Conservation (phyloP, 2,329 filamentous ascomycete genomes). For the Venturia asperata region DNA sequence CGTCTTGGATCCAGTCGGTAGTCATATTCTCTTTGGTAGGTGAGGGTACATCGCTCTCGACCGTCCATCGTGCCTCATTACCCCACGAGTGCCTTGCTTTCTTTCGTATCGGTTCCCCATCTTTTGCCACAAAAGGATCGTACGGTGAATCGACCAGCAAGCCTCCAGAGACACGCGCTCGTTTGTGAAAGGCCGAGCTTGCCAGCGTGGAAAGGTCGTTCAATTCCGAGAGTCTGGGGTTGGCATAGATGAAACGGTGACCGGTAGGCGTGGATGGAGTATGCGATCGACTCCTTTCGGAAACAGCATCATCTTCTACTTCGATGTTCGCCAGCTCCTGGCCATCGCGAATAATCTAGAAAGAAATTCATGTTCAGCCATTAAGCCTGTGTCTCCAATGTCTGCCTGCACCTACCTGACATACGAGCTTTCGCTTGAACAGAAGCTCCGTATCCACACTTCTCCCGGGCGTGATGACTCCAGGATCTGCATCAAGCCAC, state of each 20-base stretch:
- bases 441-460: slow-evolving; percentile 52
- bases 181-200: slow-evolving; percentile 39
- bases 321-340: slow-evolving; percentile 45
- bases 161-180: slow-evolving; percentile 61
- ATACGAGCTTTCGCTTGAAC: slow-evolving; percentile 35
- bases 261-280: slow-evolving; percentile 23
- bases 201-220: slow-evolving; percentile 12
- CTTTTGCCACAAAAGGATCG: slow-evolving; percentile 52
- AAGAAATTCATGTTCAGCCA: slow-evolving; percentile 18
- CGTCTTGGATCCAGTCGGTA: slow-evolving; percentile 11
- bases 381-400: neutral
- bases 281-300: slow-evolving; percentile 5
- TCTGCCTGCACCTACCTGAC: slow-evolving; percentile 27
- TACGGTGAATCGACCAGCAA: slow-evolving; percentile 56
- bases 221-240: slow-evolving; percentile 3
- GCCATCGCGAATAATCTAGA: slow-evolving; percentile 42
- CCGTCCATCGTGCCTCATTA: slow-evolving; percentile 64
- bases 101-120: slow-evolving; percentile 52
- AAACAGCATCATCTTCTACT: slow-evolving; percentile 37
- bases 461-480: slow-evolving; percentile 48
- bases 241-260: neutral
- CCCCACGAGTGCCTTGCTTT: slow-evolving; percentile 63
- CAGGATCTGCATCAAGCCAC: slow-evolving; percentile 53
- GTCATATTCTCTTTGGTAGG: slow-evolving; percentile 48
- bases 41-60: slow-evolving; percentile 63